A percentile compares a stretch with the other conserved stretches of the same genome.
These are phyloP conservation scores for Aspergillus asperescens DNA, from an alignment of 495 filamentous ascomycete genomes.

Conservation along the genomic window DNA sequence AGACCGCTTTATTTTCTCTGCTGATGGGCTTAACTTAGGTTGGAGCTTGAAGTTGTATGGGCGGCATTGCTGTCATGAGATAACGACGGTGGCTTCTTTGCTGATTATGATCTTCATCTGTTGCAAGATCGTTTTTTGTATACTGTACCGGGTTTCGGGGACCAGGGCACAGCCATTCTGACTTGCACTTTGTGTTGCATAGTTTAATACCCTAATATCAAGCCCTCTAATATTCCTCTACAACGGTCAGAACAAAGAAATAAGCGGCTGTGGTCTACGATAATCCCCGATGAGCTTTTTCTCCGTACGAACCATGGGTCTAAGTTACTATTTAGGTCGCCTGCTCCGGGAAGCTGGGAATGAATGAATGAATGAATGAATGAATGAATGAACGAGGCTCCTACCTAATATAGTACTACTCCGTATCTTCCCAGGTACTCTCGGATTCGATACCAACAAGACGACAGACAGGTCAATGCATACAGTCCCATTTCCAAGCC, in stretches of 20 bases:
- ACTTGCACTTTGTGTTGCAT: background rate
- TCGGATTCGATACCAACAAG: background rate
- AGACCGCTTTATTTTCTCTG: background rate
- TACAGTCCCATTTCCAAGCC: background rate
- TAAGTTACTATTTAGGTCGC: no score
- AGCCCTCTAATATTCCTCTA: background rate
- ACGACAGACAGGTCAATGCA: background rate
- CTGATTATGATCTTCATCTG: background rate
- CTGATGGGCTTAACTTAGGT: background rate
- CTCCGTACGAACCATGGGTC: no score
- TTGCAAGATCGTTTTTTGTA: background rate
- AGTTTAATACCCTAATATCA: conserved; percentile 5
- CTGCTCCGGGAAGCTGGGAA: no score
- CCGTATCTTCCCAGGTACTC: no score
- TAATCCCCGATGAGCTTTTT: no score
- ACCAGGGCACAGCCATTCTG: background rate
- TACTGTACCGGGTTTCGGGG: background rate
- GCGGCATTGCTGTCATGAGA: background rate
- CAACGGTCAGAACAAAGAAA: background rate
- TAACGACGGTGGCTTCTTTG: background rate
- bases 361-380: no score
- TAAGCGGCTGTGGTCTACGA: background rate
- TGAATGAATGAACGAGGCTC: no score
- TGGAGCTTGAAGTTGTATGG: background rate
- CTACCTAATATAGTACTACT: no score